Evolutionary conservation across 805 yeast species (phyloP).

Genomic region (Isabelozyma rhagii): DNA sequence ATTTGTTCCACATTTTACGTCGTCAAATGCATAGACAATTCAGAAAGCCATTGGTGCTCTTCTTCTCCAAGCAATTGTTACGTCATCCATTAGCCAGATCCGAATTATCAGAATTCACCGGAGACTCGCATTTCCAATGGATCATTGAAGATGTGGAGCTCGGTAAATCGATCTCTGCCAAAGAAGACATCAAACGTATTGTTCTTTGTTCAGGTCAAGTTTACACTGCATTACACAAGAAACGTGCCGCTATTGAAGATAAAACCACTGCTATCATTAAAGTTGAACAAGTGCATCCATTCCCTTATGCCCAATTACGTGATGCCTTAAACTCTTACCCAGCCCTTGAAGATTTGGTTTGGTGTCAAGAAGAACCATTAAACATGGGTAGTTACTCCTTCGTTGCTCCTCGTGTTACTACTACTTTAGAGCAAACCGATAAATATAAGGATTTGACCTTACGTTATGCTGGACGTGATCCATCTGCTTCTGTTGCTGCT

Average conservation of each 20-base stretch:
- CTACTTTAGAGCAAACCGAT: conserved; percentile 73
- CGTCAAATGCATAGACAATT: conserved; percentile 99
- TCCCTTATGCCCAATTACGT: conserved; percentile 94
- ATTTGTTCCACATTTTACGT: conserved; percentile 92
- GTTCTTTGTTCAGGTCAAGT: conserved; percentile 92
- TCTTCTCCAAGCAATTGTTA: conserved; percentile 90
- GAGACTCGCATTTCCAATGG: conserved; percentile 92
- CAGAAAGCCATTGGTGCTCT: conserved; percentile 82
- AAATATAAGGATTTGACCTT: conserved; percentile 54
- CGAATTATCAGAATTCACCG: conserved; percentile 75
- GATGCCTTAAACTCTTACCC: conserved; percentile 81
- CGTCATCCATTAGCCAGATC: conserved; percentile 99
- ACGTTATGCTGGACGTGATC: conserved; percentile 96
- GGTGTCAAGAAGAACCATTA: conserved; percentile 99
- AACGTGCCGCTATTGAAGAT: conserved; percentile 72
- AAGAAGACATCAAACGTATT: conserved; percentile 83
- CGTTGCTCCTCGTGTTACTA: conserved; percentile 78
- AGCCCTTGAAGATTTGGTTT: conserved; percentile 80
- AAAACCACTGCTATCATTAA: conserved; percentile 84
- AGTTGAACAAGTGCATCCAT: conserved; percentile 95
- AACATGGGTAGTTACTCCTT: conserved; percentile 90
- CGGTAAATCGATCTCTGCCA: conserved; percentile 71
- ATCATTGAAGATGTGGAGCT: conserved; percentile 88
- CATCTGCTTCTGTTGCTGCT: conserved; percentile 97
- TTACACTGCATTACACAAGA: conserved; percentile 85